Base-by-base conservation (phyloP, 2,329 filamentous ascomycete species). In the Cladosporium phlei region DNA sequence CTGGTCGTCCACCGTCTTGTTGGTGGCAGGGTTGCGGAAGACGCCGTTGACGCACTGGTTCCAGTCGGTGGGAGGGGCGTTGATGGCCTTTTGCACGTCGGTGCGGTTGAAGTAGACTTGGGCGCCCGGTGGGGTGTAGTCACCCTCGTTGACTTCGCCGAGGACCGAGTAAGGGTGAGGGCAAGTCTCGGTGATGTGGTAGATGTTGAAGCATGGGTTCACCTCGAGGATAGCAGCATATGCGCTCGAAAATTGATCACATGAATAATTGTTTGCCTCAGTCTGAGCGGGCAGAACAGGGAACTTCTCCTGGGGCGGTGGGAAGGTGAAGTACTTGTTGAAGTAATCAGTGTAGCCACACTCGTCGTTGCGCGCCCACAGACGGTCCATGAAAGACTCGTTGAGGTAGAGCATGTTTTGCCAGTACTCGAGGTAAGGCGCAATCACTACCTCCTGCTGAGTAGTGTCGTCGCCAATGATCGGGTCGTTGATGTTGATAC, bases 51-150 rank as follows among this genome's bases (percentile, higher is more conserved):
- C 65, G 39, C 65, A 59, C 33, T 55, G 48, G 17, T 34, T 30
- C 58, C 56, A 59, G 22, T 58, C 45, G 14, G 48, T 39, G 3
- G 66, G 53, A 16, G 70, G 68, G 1, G 72, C 75, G 53, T 78
- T 66, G 34, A 78, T 68, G 2, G 73, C 74, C 33, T 59, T 52
- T 51, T 76, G 68, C 4, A 78, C 74, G 50, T 77, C 74, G 9
- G 65, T 69, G 14, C 74, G 70, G 58, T 77, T 74, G 65, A 77
- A 78, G 62, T 76, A 78, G 14, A 88, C 76, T 32, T 84, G 42
- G 2, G 38, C 35, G 4, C 50, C 50, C 12, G 43, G 24, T 6
- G 50, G 47, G 17, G 43, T 29, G n/a, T 54, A 51, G 32, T 59
- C 59, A 16, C 53, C 53, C 2, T 20, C 8, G 35, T 54, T 55